Conservation (phyloP, 1,284 basidiomycete genomes). For the Ustilago sp. region DNA sequence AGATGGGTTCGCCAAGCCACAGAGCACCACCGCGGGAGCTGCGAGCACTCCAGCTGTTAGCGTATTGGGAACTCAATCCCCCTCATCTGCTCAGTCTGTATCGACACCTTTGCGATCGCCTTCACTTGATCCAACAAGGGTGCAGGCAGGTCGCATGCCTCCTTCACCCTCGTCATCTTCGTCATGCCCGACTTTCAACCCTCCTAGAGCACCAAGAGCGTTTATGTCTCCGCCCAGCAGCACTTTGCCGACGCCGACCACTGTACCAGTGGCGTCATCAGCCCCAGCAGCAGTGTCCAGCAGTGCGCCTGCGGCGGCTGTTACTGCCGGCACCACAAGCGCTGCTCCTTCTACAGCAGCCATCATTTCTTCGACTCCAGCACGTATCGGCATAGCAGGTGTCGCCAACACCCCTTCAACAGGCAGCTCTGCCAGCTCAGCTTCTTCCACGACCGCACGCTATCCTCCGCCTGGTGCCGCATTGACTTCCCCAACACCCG, state of each 20-base stretch:
- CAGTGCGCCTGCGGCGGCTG: conserved; percentile 4
- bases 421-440: conserved; percentile 22
- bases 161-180: conserved; percentile 30
- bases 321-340: not conserved
- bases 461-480: conserved; percentile 8
- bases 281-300: not conserved
- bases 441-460: conserved; percentile 16
- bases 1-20: conserved; percentile 30
- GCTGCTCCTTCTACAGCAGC: not conserved
- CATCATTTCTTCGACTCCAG: conserved; percentile 26
- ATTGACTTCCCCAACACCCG: conserved; percentile 30
- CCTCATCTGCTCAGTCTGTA: not conserved
- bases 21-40: not conserved
- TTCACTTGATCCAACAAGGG: conserved; percentile 22
- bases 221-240: conserved; percentile 37
- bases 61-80: not conserved
- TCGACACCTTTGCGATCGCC: conserved; percentile 30
- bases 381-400: conserved; percentile 17
- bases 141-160: conserved; percentile 21
- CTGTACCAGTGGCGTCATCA: not conserved
- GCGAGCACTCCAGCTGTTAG: conserved; percentile 5
- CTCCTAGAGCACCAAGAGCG: conserved; percentile 44
- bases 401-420: conserved; percentile 34
- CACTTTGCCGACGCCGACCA: conserved; percentile 14
- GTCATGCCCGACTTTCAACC: conserved; percentile 27